phyloP scores from a whole-genome alignment of 2,329 filamentous ascomycete genomes.

The Aspergillus proliferans region DNA sequence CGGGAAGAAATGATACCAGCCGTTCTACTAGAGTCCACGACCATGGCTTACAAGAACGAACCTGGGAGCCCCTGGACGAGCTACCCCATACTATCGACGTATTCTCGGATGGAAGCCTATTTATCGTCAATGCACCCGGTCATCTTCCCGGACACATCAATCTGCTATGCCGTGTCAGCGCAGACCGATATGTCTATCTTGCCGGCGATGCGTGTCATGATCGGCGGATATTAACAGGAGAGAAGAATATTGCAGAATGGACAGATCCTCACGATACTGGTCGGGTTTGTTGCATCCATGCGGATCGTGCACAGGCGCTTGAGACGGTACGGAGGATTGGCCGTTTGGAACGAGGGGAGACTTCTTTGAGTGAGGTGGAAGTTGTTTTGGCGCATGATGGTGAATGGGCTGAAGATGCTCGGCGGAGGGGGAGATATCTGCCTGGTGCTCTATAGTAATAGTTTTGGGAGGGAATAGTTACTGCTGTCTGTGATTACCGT shows the following conservation, averaged over 20 bases:
- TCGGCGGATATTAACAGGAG: slow-evolving; percentile 20
- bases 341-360: slow-evolving; percentile 10
- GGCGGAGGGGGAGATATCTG: not conserved
- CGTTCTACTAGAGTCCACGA: not conserved
- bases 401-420: slow-evolving; percentile 16
- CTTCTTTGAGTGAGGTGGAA: slow-evolving; percentile 14
- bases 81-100: slow-evolving; percentile 20
- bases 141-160: slow-evolving; percentile 31
- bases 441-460: not conserved
- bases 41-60: not conserved
- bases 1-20: not conserved
- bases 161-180: slow-evolving; percentile 15
- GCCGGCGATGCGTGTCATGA: slow-evolving; percentile 31
- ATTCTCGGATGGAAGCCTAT: slow-evolving; percentile 23
- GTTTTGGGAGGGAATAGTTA: no score
- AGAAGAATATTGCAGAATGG: slow-evolving; percentile 25
- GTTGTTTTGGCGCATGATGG: slow-evolving; percentile 28
- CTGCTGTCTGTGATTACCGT: no score
- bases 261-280: slow-evolving; percentile 17
- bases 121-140: slow-evolving; percentile 24
- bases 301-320: slow-evolving; percentile 13
- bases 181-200: slow-evolving; percentile 18
- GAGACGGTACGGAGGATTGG: slow-evolving; percentile 17
- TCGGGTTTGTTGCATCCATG: slow-evolving; percentile 24
- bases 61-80: slow-evolving; percentile 13